These are phyloP conservation scores for Penicillium desertorum DNA, from an alignment of 495 filamentous ascomycete species.

Conservation along the genomic window DNA sequence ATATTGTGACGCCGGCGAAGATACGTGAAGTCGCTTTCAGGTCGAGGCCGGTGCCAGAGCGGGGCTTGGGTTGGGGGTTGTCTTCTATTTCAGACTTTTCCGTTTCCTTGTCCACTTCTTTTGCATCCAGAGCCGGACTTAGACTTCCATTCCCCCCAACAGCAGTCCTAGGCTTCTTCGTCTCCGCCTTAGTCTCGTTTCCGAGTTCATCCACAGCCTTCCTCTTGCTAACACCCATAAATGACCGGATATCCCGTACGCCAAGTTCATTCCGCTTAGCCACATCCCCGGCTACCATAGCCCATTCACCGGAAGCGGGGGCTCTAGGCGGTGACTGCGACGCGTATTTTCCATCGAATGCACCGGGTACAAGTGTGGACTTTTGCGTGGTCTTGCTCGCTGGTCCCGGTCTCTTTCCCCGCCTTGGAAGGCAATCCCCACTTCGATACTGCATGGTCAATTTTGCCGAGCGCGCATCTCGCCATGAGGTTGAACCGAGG, in stretches of 20 bases:
- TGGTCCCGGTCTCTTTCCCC: not conserved
- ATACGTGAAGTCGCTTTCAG: constrained; percentile 37
- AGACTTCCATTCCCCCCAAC: not conserved
- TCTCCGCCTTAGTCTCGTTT: constrained; percentile 18
- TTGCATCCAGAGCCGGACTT: not conserved
- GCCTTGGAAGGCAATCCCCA: constrained; percentile 17
- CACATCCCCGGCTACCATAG: constrained; percentile 20
- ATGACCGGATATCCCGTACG: constrained; percentile 41
- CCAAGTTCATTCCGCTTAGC: constrained; percentile 21
- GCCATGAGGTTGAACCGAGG: constrained; percentile 63
- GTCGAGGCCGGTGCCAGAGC: not conserved
- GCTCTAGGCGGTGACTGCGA: constrained; percentile 4
- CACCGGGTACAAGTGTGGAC: constrained; percentile 2
- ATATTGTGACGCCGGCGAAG: constrained; percentile 68
- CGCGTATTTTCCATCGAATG: constrained; percentile 23
- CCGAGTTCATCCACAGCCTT: constrained; percentile 22
- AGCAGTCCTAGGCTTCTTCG: not conserved
- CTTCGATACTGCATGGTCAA: constrained; percentile 63
- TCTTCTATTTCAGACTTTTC: not conserved
- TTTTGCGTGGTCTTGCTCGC: not conserved
- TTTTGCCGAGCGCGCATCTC: constrained; percentile 63
- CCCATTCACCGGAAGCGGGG: constrained; percentile 15
- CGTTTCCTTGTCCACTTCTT: not conserved
- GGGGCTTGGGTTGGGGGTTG: not conserved
- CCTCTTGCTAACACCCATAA: constrained; percentile 35